phyloP scores from a whole-genome alignment of 495 filamentous ascomycete genomes.

The Letharia columbiana region DNA sequence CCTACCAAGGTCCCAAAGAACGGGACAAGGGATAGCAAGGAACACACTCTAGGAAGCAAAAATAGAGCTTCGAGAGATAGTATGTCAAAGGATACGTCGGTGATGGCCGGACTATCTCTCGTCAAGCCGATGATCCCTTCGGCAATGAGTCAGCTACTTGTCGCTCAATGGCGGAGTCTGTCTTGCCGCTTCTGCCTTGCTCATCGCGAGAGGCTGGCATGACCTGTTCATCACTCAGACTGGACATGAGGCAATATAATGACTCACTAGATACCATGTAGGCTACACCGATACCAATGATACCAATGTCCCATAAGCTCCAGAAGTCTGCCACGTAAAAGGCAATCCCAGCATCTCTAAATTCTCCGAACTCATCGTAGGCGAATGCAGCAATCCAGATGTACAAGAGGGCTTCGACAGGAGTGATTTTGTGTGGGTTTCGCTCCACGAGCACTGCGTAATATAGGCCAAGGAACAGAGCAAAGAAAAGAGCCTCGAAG shows the following conservation, averaged over 20 bases:
- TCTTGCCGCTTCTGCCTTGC: neutral
- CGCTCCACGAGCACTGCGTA: conserved; percentile 70
- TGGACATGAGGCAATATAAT: neutral
- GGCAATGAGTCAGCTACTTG: conserved; percentile 1
- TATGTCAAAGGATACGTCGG: conserved; percentile 77
- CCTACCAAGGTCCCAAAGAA: conserved; percentile 77
- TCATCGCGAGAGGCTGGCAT: neutral
- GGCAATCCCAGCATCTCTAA: conserved; percentile 68
- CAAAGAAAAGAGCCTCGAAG: conserved; percentile 83
- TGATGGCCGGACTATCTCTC: conserved; percentile 50
- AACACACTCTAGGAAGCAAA: conserved; percentile 80
- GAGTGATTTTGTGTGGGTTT: conserved; percentile 40
- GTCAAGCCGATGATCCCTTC: conserved; percentile 55
- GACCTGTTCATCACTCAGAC: neutral
- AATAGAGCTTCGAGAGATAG: conserved; percentile 83
- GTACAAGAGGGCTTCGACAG: conserved; percentile 46
- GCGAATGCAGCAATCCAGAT: conserved; percentile 77
- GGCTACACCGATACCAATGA: conserved; percentile 69
- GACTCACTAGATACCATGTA: conserved; percentile 65
- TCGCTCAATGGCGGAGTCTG: conserved; percentile 7
- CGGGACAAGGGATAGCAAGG: conserved; percentile 76
- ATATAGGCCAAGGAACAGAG: conserved; percentile 70
- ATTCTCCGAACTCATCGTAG: conserved; percentile 77
- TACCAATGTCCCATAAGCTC: conserved; percentile 81
- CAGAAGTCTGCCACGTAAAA: conserved; percentile 87